Base-by-base conservation (phyloP, 495 filamentous ascomycete species). In the Xylaria bambusicola region DNA sequence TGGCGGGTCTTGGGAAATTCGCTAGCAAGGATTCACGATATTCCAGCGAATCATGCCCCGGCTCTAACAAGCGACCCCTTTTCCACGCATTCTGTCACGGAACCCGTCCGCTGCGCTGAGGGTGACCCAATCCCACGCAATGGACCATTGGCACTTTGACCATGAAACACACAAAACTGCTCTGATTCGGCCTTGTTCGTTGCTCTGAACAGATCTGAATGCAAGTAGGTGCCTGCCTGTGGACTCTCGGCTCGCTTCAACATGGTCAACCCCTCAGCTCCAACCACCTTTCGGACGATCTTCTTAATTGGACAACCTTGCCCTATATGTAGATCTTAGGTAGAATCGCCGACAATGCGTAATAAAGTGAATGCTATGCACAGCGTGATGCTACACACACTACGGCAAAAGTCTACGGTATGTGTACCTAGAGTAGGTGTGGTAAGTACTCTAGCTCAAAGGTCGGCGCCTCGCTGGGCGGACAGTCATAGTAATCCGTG, bases 61-160 rank as follows among this genome's bases (percentile, higher is more conserved):
- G 18, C n/a, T 35, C 20, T n/a, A 42, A 20, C 18, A 41, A 58
- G 35, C 35, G 47, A 42, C 56, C 56, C 56, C 46, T 58, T 51
- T 58, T 51, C 35, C 44, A 51, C 46, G 56, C 56, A 58, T 42
- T 27, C 13, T 21, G 45, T 29, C 27, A 50, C 44, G 24, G 17
- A 44, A 40, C 26, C 38, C 13, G 13, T 15, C 35, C 13, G 35
- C 27, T 17, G 2, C 10, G 5, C 29, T 33, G 5, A 33, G n/a
- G n/a, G n/a, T n/a, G n/a, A n/a, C n/a, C n/a, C n/a, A n/a, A n/a
- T n/a, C n/a, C n/a, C n/a, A n/a, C n/a, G n/a, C n/a, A n/a, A n/a
- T n/a, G n/a, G n/a, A n/a, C n/a, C n/a, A n/a, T n/a, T n/a, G n/a
- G n/a, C n/a, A 26, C 41, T 15, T 10, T 20, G 33, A 26, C n/a